These are phyloP conservation scores for Zanthoxylum bungeanum DNA, from an alignment of 345 rosid genomes.

Conservation along the genomic window DNA sequence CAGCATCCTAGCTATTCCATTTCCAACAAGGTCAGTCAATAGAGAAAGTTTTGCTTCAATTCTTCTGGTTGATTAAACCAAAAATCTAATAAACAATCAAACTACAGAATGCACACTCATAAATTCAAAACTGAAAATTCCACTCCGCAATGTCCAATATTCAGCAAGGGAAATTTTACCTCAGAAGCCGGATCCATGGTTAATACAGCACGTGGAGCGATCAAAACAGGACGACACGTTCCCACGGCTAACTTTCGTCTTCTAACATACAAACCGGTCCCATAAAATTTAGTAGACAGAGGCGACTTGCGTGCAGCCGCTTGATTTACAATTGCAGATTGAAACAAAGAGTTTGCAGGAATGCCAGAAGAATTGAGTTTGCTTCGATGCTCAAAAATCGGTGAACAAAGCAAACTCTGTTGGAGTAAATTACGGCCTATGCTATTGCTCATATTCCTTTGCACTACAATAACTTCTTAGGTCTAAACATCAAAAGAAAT, in stretches of 20 bases:
- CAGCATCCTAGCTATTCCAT: not conserved
- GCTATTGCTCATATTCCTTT: slow-evolving; percentile 66
- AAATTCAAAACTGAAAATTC: slow-evolving; percentile 11
- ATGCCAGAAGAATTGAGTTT: slow-evolving; percentile 48
- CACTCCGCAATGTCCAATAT: not conserved
- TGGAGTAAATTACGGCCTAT: slow-evolving; percentile 50
- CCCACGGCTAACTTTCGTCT: slow-evolving; percentile 32
- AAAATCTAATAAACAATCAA: not conserved
- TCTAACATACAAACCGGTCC: slow-evolving; percentile 36
- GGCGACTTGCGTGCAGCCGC: slow-evolving; percentile 27
- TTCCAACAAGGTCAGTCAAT: not conserved
- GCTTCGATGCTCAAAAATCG: slow-evolving; percentile 53
- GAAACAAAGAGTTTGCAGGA: slow-evolving; percentile 42
- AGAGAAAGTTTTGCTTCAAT: not conserved
- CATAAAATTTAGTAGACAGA: slow-evolving; percentile 40
- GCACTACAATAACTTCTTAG: slow-evolving; percentile 34
- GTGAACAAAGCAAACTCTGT: slow-evolving; percentile 59
- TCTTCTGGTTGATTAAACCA: not conserved
- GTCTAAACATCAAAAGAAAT: slow-evolving; percentile 33
- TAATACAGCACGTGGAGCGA: slow-evolving; percentile 63
- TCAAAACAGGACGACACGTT: slow-evolving; percentile 28
- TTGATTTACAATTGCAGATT: slow-evolving; percentile 38
- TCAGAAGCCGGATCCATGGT: slow-evolving; percentile 66
- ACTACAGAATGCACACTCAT: not conserved
- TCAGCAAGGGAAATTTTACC: slow-evolving; percentile 32